Percentiles rank a stretch among this genome's conserved stretches.
Conservation (phyloP, 2,329 filamentous ascomycete species). For the Penicillium sp. region DNA sequence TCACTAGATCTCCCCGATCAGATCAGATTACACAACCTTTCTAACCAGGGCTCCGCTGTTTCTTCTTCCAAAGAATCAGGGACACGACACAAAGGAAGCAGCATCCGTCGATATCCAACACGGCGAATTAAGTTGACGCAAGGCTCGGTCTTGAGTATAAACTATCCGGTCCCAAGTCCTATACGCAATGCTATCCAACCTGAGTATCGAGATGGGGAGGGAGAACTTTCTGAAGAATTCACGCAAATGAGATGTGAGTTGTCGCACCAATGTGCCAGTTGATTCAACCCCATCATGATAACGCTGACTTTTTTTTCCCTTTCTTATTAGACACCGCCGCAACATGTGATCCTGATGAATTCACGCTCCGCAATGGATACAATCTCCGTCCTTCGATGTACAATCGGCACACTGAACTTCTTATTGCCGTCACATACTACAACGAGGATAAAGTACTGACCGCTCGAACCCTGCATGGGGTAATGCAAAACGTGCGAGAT, state of each 20-base stretch:
- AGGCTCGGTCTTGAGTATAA: conserved; percentile 15
- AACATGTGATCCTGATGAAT: conserved; percentile 94
- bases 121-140: conserved; percentile 16
- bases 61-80: conserved; percentile 1
- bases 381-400: conserved; percentile 96
- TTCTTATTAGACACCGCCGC: conserved; percentile 69
- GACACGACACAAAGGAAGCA: conserved; percentile 1
- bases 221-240: conserved; percentile 15
- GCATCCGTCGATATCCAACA: conserved; percentile 14
- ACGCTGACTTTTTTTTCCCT: not conserved
- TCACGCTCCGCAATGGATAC: conserved; percentile 96
- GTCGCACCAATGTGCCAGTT: not conserved
- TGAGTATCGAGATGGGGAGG: conserved; percentile 15
- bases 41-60: conserved; percentile 4
- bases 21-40: conserved; percentile 5
- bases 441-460: conserved; percentile 95
- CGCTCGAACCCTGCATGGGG: conserved; percentile 83
- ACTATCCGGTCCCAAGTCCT: conserved; percentile 17
- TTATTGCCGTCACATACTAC: conserved; percentile 96
- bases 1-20: conserved; percentile 2
- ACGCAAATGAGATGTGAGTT: conserved; percentile 18
- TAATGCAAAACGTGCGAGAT: conserved; percentile 96
- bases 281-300: not conserved
- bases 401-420: conserved; percentile 89
- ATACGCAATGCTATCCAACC: conserved; percentile 17